phyloP scores from a whole-genome alignment of 441 rosid genomes.

The Daphne laureola region DNA sequence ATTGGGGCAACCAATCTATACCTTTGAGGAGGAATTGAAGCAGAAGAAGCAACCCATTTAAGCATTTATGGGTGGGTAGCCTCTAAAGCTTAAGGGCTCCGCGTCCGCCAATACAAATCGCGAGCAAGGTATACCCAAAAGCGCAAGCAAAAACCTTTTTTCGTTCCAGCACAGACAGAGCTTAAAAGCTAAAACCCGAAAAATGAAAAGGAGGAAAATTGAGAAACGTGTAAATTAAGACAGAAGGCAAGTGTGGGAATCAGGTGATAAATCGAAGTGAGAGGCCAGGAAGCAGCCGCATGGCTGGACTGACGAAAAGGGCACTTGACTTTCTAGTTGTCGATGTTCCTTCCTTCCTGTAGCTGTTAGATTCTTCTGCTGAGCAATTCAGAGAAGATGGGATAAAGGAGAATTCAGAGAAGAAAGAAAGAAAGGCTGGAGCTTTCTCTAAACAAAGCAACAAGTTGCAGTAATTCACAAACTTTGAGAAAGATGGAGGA shows the following conservation, averaged over 20 bases:
- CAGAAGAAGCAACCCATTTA: constrained; percentile 64
- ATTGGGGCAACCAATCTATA: constrained; percentile 13
- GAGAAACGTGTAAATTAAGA: constrained; percentile 5
- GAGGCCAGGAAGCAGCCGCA: constrained; percentile 6
- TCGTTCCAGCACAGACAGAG: constrained; percentile 12
- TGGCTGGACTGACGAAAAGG: constrained; percentile 14
- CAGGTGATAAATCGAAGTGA: constrained; percentile 21
- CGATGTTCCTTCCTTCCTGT: constrained; percentile 14
- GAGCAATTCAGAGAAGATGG: constrained; percentile 18
- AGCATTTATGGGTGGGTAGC: constrained; percentile 16
- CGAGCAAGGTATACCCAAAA: constrained; percentile 11
- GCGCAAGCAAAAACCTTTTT: constrained; percentile 16
- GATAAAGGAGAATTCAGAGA: constrained; percentile 11
- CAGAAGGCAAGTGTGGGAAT: constrained; percentile 26
- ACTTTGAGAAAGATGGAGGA: background rate
- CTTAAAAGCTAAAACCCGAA: background rate
- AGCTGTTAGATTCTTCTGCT: constrained; percentile 14
- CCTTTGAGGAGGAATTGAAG: constrained; percentile 54
- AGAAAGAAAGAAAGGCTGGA: constrained; percentile 2
- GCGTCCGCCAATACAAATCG: constrained; percentile 24
- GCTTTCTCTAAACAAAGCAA: constrained; percentile 12
- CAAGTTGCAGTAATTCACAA: too few relatives aligned
- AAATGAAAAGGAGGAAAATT: background rate
- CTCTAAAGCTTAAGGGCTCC: constrained; percentile 18
- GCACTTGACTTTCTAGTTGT: constrained; percentile 10